Conservation (phyloP, 306 rosid genomes). For the Prunus mongolica region DNA sequence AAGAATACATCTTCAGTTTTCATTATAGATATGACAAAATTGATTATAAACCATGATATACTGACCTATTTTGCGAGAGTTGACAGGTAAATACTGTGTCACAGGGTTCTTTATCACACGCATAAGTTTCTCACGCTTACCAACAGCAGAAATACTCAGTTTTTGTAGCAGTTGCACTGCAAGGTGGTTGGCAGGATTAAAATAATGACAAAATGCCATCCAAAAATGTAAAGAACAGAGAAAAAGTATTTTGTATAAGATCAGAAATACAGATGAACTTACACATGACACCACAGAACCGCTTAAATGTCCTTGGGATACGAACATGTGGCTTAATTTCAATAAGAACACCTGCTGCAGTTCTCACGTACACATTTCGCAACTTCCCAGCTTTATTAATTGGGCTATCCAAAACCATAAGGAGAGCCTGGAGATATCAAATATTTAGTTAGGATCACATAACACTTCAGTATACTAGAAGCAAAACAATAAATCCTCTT, state of each 20-base stretch:
- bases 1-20: background rate
- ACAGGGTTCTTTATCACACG: conserved; percentile 80
- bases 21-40: background rate
- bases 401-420: conserved; percentile 76
- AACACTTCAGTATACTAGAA: background rate
- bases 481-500: background rate
- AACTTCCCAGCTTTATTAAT: conserved; percentile 80
- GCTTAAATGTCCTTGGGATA: conserved; percentile 84
- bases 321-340: conserved; percentile 82
- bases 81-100: conserved; percentile 65
- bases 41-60: background rate
- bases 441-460: background rate
- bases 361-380: conserved; percentile 68
- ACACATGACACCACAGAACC: conserved; percentile 84
- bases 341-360: conserved; percentile 71
- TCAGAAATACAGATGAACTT: conserved; percentile 28
- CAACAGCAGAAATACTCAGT: conserved; percentile 68
- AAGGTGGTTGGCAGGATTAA: conserved; percentile 18
- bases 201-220: conserved; percentile 9
- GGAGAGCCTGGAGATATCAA: conserved; percentile 55
- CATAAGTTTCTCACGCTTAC: conserved; percentile 76
- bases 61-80: conserved; percentile 69
- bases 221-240: background rate
- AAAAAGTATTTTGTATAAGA: background rate
- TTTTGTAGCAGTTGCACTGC: conserved; percentile 87